Percentiles rank a stretch among this genome's conserved stretches.
Conservation (phyloP, 2,329 filamentous ascomycete genomes). For the Phoma sp. region DNA sequence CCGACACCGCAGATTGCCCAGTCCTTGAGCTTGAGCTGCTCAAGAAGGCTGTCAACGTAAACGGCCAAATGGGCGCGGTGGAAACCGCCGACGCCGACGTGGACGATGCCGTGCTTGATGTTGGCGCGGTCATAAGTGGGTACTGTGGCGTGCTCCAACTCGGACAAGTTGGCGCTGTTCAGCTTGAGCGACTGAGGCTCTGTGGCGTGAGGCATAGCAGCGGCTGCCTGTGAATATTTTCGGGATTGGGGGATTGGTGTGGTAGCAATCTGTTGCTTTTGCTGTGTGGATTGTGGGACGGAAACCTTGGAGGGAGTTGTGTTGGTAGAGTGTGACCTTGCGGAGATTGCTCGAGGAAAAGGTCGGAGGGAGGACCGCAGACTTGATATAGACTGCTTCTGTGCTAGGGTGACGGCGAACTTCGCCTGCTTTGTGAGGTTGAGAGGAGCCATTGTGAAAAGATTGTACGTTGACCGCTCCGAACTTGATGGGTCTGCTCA, state of each 20-base stretch:
- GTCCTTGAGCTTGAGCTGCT: constrained; percentile 34
- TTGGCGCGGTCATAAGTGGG: constrained; percentile 34
- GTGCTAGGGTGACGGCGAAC: constrained; percentile 17
- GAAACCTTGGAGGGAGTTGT: constrained; percentile 8
- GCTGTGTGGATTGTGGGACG: constrained; percentile 8
- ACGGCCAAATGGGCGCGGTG: constrained; percentile 38
- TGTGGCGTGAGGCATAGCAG: constrained; percentile 18
- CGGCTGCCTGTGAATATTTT: constrained; percentile 16
- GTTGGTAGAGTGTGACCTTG: constrained; percentile 16
- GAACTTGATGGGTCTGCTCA: constrained; percentile 18
- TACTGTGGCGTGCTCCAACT: constrained; percentile 29
- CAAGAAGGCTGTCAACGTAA: constrained; percentile 38
- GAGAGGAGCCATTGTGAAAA: constrained; percentile 20
- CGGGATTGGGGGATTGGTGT: constrained; percentile 6
- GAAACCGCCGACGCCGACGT: constrained; percentile 40
- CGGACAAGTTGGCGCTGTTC: constrained; percentile 30
- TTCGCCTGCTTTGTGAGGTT: constrained; percentile 18
- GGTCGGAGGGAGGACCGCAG: constrained; percentile 10
- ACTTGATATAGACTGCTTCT: constrained; percentile 19
- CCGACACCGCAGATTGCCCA: constrained; percentile 42
- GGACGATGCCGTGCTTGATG: constrained; percentile 40
- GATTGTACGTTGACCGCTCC: constrained; percentile 18
- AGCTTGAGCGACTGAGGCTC: constrained; percentile 21
- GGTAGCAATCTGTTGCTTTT: constrained; percentile 6
- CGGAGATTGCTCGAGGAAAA: constrained; percentile 11